Base-by-base conservation (phyloP, 2,329 filamentous ascomycete genomes). In the Penicillium sp. region DNA sequence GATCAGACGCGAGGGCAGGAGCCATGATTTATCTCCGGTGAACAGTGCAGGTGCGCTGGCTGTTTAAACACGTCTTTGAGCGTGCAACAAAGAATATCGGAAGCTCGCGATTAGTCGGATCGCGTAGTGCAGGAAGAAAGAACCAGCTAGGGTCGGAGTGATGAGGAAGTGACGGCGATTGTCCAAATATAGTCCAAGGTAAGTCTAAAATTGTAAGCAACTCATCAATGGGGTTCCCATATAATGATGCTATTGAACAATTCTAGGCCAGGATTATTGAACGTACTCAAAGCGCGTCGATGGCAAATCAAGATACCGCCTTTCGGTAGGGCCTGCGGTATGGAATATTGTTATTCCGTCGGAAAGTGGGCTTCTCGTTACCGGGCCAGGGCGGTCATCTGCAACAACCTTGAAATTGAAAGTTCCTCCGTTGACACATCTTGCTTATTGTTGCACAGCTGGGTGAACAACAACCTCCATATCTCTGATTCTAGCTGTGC, bases 1-100 rank as follows among this genome's bases (percentile, higher is more conserved):
- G 62, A 42, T 71, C 70, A 29, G 71, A 70, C 40, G 65, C 64
- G 28, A 65, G 60, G 34, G 61, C 59, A 48, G 70, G 69, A 48
- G 72, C 70, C 73, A 76, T 75, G 29, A 52, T 52, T 59, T 32
- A 46, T 56, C 15, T 52, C 55, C 45, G 40, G 64, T 57, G 62
- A 64, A 59, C 56, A 48, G 59, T 61, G 60, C 61, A 59, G 53
- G 43, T 49, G 44, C 39, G 28, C 44, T 45, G 21, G 43, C 24
- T n/a, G 10, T 28, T 44, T 8, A 12, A 42, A 38, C 53, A 53
- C 48, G 54, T 55, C 49, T 54, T 39, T 41, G 34, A 34, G 31
- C 28, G 26, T 41, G 37, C 34, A 39, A 46, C 44, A 52, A 45
- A 52, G 35, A 45, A 26, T 41, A n/a, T 38, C 34, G 33, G 33